Evolutionary conservation across 225 moss, liverwort and hornwort genomes (phyloP), one percentile per base, ranked within the genome.

Genomic region (Pseudoscleropodium purum): DNA sequence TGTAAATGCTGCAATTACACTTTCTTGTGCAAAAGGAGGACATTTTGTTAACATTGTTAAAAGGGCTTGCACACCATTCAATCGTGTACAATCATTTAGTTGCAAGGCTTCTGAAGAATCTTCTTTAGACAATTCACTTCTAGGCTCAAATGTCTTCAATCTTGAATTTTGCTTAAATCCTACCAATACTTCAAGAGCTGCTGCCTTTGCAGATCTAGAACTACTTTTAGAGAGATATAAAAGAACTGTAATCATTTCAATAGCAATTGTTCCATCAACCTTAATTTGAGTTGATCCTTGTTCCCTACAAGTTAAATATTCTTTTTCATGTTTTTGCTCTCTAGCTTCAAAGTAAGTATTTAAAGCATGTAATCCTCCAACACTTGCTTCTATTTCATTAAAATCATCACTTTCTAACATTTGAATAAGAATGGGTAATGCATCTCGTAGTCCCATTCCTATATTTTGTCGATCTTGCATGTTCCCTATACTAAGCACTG

Each of bases 301-400:
- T 34, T 89, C 56, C 45, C 2, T 67, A 61, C 3, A 59, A 75
- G 13, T 30, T 9, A 60, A 39, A 37, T 80, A 43, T 54, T 59
- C 83, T 74, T n/a, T 49, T 75, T 68, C 10, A 2, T 27, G 11
- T 52, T 84, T 69, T 69, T 59, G 29, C 3, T 83, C 64, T 57
- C 8, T 9, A 31, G n/a, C 56, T 64, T 5, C 41, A 88, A 86
- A 90, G 30, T 92, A 86, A 3, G 84, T 36, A 60, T 57, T 86
- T 21, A 97, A 43, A 75, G 95, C 92, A 88, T 96, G 89, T 78
- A 97, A 84, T 54, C 96, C 96, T 87, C 95, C 97, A 82, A 95
- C 73, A 47, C 94, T 90, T 81, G 97, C 97, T 83, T 92, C 90
- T 8, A 95, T 63, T 87, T 95, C 93, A 74, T 91, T 87, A 1